phyloP scores from a whole-genome alignment of 306 rosid genomes.

The Cucumis sativus region Cucumber_9930_V3 NC_026658.2:3515001-3515500 shows the following conservation, averaged over 20 bases:
- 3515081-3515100: neutral
- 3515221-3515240: neutral
- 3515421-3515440: slow-evolving; percentile 93
- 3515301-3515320: no score
- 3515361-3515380: neutral
- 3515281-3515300: neutral
- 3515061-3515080: neutral
- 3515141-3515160: neutral
- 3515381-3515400: neutral
- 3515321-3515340: no score
- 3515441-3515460: slow-evolving; percentile 94
- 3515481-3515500: slow-evolving; percentile 21
- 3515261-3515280: neutral
- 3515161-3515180: neutral
- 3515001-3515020: neutral
- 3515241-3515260: neutral
- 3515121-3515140: neutral
- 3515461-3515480: slow-evolving; percentile 64
- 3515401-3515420: slow-evolving; percentile 93
- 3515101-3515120: no score
- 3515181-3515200: neutral
- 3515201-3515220: neutral
- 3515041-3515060: neutral
- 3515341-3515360: neutral
- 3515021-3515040: neutral